A percentile compares a stretch with the other conserved stretches of the same genome.
These are phyloP conservation scores for Pachyrhizus erosus DNA, from an alignment of 306 rosid species.

Conservation along the genomic window DNA sequence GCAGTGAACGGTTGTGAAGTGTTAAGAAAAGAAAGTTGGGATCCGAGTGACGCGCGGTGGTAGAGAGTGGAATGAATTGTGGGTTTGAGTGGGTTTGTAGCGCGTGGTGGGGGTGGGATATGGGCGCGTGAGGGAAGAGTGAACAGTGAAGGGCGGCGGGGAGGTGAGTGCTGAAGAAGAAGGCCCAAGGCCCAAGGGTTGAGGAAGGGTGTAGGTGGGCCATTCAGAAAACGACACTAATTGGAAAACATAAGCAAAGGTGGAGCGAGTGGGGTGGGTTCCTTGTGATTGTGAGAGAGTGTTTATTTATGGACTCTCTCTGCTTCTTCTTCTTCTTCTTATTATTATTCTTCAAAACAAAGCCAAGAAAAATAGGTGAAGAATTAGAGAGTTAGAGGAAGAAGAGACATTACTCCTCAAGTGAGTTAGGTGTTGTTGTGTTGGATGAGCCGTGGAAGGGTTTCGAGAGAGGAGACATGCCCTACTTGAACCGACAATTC, in stretches of 20 bases:
- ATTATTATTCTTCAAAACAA: constrained; percentile 1
- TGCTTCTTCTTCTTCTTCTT: not conserved
- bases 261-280: constrained; percentile 24
- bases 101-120: not conserved
- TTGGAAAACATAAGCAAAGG: constrained; percentile 3
- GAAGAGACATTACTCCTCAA: not conserved
- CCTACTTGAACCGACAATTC: constrained; percentile 58
- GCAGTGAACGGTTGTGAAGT: not conserved
- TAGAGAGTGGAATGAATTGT: not conserved
- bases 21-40: not conserved
- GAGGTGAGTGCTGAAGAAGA: constrained; percentile 42
- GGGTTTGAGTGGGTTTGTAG: not conserved
- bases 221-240: constrained; percentile 35
- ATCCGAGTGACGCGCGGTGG: not conserved
- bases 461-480: constrained; percentile 72
- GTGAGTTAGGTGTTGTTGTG: no score
- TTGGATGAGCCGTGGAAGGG: no score
- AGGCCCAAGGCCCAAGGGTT: constrained; percentile 50
- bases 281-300: constrained; percentile 4
- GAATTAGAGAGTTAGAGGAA: constrained; percentile 20
- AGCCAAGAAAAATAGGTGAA: not conserved
- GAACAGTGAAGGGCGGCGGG: constrained; percentile 77
- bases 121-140: constrained; percentile 39
- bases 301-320: constrained; percentile 33
- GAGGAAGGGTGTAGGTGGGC: constrained; percentile 52